These are phyloP conservation scores for Penicillium ochrochloron DNA, from an alignment of 495 filamentous ascomycete species.

Conservation along the genomic window DNA sequence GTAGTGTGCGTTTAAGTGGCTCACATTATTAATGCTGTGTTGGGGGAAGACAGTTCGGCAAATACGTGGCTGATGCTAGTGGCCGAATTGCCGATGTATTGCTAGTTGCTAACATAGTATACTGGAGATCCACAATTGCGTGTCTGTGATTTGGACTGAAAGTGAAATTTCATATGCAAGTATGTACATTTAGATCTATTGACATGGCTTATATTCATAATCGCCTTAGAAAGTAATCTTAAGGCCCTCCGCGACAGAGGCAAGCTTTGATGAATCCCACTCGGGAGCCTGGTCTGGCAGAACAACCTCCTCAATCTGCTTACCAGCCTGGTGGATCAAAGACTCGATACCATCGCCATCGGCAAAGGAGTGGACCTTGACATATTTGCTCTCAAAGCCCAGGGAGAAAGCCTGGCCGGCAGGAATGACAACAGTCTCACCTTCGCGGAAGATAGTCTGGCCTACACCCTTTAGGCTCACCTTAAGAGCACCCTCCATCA, in stretches of 20 bases:
- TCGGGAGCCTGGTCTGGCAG: conserved; percentile 34
- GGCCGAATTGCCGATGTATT: background rate
- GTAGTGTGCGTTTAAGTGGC: background rate
- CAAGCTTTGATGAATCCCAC: conserved; percentile 28
- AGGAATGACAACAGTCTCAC: conserved; percentile 49
- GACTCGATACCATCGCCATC: conserved; percentile 49
- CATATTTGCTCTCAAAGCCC: conserved; percentile 45
- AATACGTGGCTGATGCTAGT: background rate
- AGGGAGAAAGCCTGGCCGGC: conserved; percentile 45
- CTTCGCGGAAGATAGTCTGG: conserved; percentile 37
- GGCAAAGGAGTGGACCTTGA: conserved; percentile 47
- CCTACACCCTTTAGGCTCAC: conserved; percentile 38
- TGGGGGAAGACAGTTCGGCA: background rate
- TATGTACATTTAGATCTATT: conserved; percentile 11
- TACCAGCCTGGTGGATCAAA: conserved; percentile 37
- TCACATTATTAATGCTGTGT: background rate
- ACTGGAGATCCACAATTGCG: background rate
- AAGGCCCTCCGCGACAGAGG: conserved; percentile 24
- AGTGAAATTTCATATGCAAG: background rate
- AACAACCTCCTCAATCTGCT: conserved; percentile 32
- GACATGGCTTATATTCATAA: conserved; percentile 1
- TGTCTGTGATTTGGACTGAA: background rate
- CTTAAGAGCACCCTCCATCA: conserved; percentile 45
- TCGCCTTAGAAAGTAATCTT: conserved; percentile 26
- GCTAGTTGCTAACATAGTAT: background rate